Base-by-base conservation (phyloP, 495 filamentous ascomycete genomes). In the Durotheca rogersii region DNA sequence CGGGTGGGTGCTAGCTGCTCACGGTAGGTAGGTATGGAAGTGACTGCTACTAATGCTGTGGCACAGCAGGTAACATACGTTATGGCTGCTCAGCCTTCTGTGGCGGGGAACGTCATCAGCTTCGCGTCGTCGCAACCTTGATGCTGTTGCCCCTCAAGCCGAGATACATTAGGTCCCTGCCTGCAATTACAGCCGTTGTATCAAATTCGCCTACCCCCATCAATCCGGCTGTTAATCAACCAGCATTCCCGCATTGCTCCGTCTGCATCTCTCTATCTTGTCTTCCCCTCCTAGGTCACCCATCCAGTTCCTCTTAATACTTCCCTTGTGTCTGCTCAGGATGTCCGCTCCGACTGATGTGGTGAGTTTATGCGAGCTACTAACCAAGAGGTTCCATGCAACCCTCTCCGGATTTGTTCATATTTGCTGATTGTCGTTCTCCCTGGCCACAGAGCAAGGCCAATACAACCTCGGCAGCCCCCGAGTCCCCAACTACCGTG, bases 401-500 rank as follows among this genome's bases (percentile, higher is more conserved):
- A n/a, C n/a, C n/a, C n/a, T n/a, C n/a, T n/a, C n/a, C n/a, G n/a
- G n/a, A n/a, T n/a, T 14, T 32, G 12, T 4, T 17, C 29, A 19
- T 27, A 6, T 47, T 46, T 20, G 25, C 36, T 54, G 10, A 59
- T 29, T n/a, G 12, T 38, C 31, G 43, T 27, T 14, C 7, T 40
- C 52, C 7, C 3, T 37, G 42, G 25, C 29, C 6, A 19, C 32
- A 56, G 61, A 61, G 21, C 21, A 62, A 74, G 67, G 49, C 46
- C 57, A 76, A 73, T 47, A 39, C 61, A 12, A 34, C 67, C 12
- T 53, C 61, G n/a, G 57, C 56, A 6, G 60, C 49, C 11, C 72
- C 89, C 34, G 89, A 95, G 67, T 94, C 90, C 12, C 88, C 89
- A 6, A 92, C 88, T 0, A 95, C 90, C 17, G 89, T 85, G 30